Base-by-base conservation (phyloP, 805 yeast species). In the Middelhovenomyces tepae region DNA sequence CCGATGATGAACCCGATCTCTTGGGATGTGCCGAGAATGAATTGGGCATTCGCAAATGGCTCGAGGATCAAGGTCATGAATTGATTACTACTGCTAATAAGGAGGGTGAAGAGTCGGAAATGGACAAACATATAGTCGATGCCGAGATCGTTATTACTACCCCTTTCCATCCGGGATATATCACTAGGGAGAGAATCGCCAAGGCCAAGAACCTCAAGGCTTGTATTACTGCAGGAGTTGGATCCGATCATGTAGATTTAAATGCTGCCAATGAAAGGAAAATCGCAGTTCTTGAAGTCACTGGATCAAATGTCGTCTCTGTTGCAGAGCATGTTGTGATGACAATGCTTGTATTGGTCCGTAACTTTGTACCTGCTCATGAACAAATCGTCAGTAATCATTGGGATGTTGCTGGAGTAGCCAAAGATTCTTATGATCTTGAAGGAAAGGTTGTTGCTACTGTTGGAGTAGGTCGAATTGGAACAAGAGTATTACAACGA, bases 381-480 rank as follows among this genome's bases (percentile, higher is more conserved):
- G 73, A 75, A 35, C 82, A 75, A 54, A 75, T 80, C 27, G 49
- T 70, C 31, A 38, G 51, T 31, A 76, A 74, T 27, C 68, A 64
- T 20, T 81, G 91, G 91, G 78, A 81, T 51, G 81, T 81, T 49
- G 87, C 91, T 14, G 80, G 65, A 28, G 71, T 71, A 32, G 83
- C 87, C 38, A 76, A 78, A 58, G 76, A 76, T 48, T 73, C 78
- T 22, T 81, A 71, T 46, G 91, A 81, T 48, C 54, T 81, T 39
- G 91, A 81, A 54, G 81, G 72, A 39, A 81, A 81, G 60, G 78
- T 74, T 19, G 64, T 81, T 38, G 78, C 81, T n/a, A 79, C 87
- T 25, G 79, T 81, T 40, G 91, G 87, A 38, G 80, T 80, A 18
- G 91, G 89, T 33, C 70, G 89, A 56, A 82, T 81, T 47, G 91